Evolutionary conservation across 768 basidiomycete species (phyloP).

Genomic region (Termitomyces sp.): DNA sequence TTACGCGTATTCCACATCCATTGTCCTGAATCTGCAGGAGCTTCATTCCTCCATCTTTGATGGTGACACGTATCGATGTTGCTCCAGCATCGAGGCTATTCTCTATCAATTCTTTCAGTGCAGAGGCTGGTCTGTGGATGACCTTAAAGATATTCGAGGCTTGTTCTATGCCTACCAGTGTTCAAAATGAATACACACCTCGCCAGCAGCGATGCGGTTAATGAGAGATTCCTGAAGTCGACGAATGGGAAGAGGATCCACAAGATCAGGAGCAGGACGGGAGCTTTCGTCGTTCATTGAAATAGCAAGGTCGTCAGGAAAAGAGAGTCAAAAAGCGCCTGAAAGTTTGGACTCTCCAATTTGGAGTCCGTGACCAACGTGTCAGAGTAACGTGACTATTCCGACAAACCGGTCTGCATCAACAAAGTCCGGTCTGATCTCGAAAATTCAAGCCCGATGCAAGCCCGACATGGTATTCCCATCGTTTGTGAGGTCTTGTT

Average conservation of each 20-base stretch:
- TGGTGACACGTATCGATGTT: slow-evolving; percentile 77
- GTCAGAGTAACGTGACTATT: slow-evolving; percentile 8
- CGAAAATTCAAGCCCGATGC: no score
- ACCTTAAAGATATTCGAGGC: slow-evolving; percentile 15
- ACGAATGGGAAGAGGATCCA: slow-evolving; percentile 60
- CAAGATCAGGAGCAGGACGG: neutral
- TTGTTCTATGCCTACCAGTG: neutral
- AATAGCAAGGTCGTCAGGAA: neutral
- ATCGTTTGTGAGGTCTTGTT: neutral
- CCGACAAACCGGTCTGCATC: neutral
- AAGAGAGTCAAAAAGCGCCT: neutral
- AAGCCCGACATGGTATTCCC: neutral
- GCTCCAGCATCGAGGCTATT: slow-evolving; percentile 93
- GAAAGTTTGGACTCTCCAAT: neutral
- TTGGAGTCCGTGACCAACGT: slow-evolving; percentile 5
- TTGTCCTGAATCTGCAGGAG: slow-evolving; percentile 95
- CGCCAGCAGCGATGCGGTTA: slow-evolving; percentile 85
- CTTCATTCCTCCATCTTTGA: slow-evolving; percentile 96
- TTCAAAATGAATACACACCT: slow-evolving; percentile 29
- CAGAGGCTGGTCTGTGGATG: slow-evolving; percentile 74
- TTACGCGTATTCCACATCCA: slow-evolving; percentile 87
- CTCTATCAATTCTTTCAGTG: slow-evolving; percentile 93
- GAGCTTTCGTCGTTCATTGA: slow-evolving; percentile 3
- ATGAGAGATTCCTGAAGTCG: slow-evolving; percentile 80
- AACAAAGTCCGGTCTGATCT: neutral